Conservation (phyloP, 2,329 filamentous ascomycete genomes). For the Didymella sp. region DNA sequence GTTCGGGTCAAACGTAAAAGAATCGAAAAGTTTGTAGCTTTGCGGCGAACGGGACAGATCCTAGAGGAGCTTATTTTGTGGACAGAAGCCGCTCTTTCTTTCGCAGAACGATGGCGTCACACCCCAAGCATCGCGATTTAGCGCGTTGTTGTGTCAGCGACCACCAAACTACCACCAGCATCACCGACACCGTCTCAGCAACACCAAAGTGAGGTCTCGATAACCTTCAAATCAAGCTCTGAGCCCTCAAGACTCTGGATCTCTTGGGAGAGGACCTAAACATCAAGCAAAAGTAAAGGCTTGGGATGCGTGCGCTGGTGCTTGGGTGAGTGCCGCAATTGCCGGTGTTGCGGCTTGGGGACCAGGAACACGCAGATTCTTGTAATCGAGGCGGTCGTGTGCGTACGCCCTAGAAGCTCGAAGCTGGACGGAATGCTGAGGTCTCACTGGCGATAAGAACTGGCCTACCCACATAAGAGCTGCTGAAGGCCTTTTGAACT, state of each 20-base stretch:
- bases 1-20: neutral
- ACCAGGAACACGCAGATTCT: neutral
- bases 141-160: neutral
- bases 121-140: constrained; percentile 5
- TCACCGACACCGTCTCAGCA: neutral
- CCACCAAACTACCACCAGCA: neutral
- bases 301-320: constrained; percentile 1
- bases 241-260: constrained; percentile 1
- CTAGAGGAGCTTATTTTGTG: neutral
- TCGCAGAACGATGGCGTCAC: neutral
- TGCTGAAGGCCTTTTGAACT: no score
- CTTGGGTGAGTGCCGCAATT: constrained; percentile 16
- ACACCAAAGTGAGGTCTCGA: neutral
- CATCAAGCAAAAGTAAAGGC: constrained; percentile 18
- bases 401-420: neutral
- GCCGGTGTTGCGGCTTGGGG: constrained; percentile 2
- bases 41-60: neutral
- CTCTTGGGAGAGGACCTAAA: constrained; percentile 9
- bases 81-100: neutral
- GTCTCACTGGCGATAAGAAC: neutral
- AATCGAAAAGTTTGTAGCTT: neutral
- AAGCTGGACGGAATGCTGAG: neutral
- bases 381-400: neutral
- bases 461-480: neutral
- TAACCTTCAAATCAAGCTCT: constrained; percentile 13